Evolutionary conservation across 2,329 filamentous ascomycete genomes (phyloP).

Genomic region (Paramyrothecium roridum): DNA sequence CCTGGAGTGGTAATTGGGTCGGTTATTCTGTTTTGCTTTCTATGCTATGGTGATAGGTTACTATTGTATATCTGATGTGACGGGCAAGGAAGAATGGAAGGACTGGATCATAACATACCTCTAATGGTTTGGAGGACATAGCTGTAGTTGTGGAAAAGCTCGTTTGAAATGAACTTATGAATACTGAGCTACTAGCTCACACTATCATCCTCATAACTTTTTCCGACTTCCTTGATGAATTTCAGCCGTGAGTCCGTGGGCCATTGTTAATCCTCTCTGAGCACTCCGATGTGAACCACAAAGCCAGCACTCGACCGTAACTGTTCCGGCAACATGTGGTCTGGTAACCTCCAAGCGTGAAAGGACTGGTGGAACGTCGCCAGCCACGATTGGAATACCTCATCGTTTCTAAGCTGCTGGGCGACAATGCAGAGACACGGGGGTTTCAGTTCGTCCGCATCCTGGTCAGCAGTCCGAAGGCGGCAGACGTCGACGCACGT

Average conservation of each 20-base stretch:
- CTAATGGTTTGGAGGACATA: neutral
- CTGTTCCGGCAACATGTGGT: constrained; percentile 54
- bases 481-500: constrained; percentile 74
- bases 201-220: neutral
- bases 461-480: constrained; percentile 37
- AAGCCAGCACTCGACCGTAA: constrained; percentile 69
- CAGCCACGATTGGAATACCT: constrained; percentile 84
- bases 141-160: neutral
- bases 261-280: constrained; percentile 31
- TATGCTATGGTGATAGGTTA: neutral
- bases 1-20: constrained; percentile 70
- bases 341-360: constrained; percentile 71
- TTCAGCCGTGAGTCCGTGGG: neutral
- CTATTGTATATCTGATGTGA: neutral
- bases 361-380: constrained; percentile 65
- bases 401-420: constrained; percentile 81
- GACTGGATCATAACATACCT: neutral
- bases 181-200: neutral
- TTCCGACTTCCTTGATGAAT: neutral
- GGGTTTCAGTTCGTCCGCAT: constrained; percentile 9
- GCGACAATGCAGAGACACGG: constrained; percentile 77
- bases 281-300: constrained; percentile 74
- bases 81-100: neutral
- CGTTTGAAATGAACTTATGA: neutral
- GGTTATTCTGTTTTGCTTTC: neutral